These are phyloP conservation scores for Globisporangium cylindrosporum DNA, from an alignment of 352 stramenopile species.

Conservation along the genomic window DNA sequence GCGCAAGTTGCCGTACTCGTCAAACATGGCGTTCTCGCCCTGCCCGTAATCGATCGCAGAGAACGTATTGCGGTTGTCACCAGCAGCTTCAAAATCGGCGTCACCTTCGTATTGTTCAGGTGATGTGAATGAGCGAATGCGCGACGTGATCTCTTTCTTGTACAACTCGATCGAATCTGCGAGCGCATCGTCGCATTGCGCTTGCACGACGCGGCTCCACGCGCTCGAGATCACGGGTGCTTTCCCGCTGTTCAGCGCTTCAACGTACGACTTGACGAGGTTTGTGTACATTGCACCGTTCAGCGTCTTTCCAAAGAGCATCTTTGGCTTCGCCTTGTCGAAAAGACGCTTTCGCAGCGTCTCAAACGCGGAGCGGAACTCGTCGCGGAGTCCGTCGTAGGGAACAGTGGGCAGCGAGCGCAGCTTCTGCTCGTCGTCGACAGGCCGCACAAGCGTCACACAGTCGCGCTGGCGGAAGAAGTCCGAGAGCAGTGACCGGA, in stretches of 20 bases:
- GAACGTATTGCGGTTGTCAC: conserved; percentile 23
- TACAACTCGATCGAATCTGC: conserved; percentile 76
- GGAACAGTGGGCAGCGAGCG: conserved; percentile 62
- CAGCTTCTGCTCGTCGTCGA: conserved; percentile 85
- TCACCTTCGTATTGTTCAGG: conserved; percentile 60
- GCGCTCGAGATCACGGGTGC: conserved; percentile 86
- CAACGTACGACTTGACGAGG: conserved; percentile 77
- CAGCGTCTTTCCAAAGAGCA: conserved; percentile 78
- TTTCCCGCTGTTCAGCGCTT: conserved; percentile 86
- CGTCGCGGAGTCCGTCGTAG: conserved; percentile 72
- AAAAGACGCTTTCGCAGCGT: conserved; percentile 65
- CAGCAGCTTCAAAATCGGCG: conserved; percentile 31
- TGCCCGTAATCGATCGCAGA: conserved; percentile 55
- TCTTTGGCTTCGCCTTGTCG: conserved; percentile 81
- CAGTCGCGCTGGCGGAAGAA: conserved; percentile 89
- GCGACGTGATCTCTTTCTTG: conserved; percentile 55
- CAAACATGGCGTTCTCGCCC: conserved; percentile 65
- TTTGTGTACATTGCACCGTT: conserved; percentile 88
- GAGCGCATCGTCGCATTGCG: conserved; percentile 79
- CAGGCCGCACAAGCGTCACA: conserved; percentile 86
- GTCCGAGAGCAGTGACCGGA: conserved; percentile 67
- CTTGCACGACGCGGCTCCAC: conserved; percentile 86
- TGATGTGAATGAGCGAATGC: conserved; percentile 49
- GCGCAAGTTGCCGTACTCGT: conserved; percentile 72
- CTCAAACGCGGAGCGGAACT: conserved; percentile 80